These are phyloP conservation scores for Suillus hirtellus DNA, from an alignment of 768 basidiomycete genomes.

Conservation along the genomic window DNA sequence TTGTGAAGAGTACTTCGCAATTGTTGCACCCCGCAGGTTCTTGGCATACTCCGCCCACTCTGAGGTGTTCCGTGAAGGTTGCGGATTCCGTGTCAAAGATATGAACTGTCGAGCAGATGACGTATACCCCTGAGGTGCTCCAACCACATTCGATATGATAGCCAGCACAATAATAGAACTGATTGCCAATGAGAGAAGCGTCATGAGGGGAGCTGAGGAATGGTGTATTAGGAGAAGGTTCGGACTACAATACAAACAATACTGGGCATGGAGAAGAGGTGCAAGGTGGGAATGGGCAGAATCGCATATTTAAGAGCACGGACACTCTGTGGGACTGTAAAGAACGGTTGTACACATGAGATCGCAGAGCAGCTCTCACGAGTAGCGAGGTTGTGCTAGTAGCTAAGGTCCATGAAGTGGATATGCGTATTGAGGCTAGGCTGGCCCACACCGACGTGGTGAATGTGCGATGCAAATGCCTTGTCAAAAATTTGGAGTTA, in stretches of 20 bases:
- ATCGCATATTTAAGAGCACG: constrained; percentile 10
- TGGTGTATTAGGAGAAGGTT: neutral
- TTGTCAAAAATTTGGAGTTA: neutral
- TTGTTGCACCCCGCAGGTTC: constrained; percentile 42
- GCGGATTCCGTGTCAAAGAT: constrained; percentile 19
- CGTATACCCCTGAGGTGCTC: constrained; percentile 11
- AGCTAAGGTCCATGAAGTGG: neutral
- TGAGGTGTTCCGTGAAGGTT: constrained; percentile 16
- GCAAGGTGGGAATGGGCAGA: constrained; percentile 15
- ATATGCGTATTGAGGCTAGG: no score
- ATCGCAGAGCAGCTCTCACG: constrained; percentile 3
- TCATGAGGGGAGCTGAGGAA: constrained; percentile 14
- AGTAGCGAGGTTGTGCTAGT: neutral
- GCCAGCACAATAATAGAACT: constrained; percentile 16
- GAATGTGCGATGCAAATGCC: neutral
- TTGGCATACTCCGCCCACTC: constrained; percentile 42
- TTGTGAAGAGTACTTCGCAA: constrained; percentile 47
- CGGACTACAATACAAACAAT: constrained; percentile 13
- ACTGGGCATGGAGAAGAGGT: constrained; percentile 12
- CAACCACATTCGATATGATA: constrained; percentile 16
- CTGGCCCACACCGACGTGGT: neutral
- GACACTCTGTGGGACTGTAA: constrained; percentile 10
- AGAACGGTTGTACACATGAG: neutral
- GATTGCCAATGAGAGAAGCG: constrained; percentile 14
- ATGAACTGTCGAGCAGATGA: constrained; percentile 25